These are phyloP conservation scores for Bruguiera parviflora DNA, from an alignment of 345 rosid genomes.

Conservation along the genomic window DNA sequence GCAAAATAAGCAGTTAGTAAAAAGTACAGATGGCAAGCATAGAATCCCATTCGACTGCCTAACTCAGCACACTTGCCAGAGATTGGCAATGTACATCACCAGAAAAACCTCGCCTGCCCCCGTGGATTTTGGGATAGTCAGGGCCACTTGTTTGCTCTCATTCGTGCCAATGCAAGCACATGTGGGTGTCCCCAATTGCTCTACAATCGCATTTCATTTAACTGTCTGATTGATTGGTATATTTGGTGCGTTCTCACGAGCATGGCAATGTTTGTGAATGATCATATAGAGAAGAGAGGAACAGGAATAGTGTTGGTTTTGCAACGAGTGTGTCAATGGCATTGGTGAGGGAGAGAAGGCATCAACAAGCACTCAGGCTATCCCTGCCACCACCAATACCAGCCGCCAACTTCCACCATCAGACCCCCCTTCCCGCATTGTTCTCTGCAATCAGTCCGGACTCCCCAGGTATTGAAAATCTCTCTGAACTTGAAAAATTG, in stretches of 20 bases:
- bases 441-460: constrained; percentile 20
- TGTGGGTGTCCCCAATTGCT: background rate
- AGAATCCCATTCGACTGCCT: background rate
- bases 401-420: constrained; percentile 12
- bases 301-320: background rate
- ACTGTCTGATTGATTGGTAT: background rate
- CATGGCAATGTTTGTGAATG: background rate
- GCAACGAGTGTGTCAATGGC: constrained; percentile 39
- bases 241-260: background rate
- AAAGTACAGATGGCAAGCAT: constrained; percentile 9
- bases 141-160: constrained; percentile 18
- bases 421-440: background rate
- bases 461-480: constrained; percentile 35
- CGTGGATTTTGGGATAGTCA: constrained; percentile 26
- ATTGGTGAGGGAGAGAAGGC: constrained; percentile 59
- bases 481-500: constrained; percentile 48
- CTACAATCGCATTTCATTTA: background rate
- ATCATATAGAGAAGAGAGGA: background rate
- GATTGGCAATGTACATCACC: constrained; percentile 24
- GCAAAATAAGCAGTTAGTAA: background rate
- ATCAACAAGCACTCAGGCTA: constrained; percentile 47
- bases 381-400: constrained; percentile 38
- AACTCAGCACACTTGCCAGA: constrained; percentile 16
- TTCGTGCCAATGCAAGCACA: constrained; percentile 13
- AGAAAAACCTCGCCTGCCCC: constrained; percentile 36